Conservation (phyloP, 192 early-diverging fungal species). For the Coemansia sp. region DNA sequence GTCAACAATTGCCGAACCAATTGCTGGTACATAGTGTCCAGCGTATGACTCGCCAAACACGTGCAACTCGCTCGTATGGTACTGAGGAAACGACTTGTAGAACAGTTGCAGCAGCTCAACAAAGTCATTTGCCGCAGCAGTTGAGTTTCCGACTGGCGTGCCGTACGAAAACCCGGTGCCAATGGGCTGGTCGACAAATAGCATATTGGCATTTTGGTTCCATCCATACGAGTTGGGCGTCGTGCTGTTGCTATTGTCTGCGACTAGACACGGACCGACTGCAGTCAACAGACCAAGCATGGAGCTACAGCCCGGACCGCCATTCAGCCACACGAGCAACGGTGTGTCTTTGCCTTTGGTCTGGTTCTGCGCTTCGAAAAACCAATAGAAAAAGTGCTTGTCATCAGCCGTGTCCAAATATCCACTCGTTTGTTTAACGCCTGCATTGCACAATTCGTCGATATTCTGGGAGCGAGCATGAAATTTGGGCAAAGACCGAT, state of each 20-base stretch:
- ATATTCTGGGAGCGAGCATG: conserved; percentile 32
- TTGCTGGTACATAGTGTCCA: conserved; percentile 91
- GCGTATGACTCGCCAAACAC: conserved; percentile 83
- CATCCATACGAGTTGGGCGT: conserved; percentile 74
- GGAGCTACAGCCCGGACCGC: conserved; percentile 80
- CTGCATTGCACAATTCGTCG: conserved; percentile 69
- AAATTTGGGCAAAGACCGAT: background rate
- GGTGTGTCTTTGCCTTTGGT: conserved; percentile 58
- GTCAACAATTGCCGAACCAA: conserved; percentile 71
- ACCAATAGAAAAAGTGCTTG: conserved; percentile 91
- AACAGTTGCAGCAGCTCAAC: conserved; percentile 88
- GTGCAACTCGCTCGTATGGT: conserved; percentile 70
- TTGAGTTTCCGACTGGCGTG: conserved; percentile 60
- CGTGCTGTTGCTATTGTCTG: conserved; percentile 65
- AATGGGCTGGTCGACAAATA: conserved; percentile 83
- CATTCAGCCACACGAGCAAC: conserved; percentile 74
- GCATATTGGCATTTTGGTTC: conserved; percentile 82
- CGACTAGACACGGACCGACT: conserved; percentile 81
- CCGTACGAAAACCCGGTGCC: conserved; percentile 90
- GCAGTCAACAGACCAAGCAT: conserved; percentile 71
- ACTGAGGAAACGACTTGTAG: conserved; percentile 76
- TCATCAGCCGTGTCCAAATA: conserved; percentile 64
- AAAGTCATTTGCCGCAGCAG: conserved; percentile 77
- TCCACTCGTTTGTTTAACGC: conserved; percentile 82
- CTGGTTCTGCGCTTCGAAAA: conserved; percentile 85